Evolutionary conservation across 78 protist species (phyloP).

Genomic region (Chrysochromulina parva): DNA sequence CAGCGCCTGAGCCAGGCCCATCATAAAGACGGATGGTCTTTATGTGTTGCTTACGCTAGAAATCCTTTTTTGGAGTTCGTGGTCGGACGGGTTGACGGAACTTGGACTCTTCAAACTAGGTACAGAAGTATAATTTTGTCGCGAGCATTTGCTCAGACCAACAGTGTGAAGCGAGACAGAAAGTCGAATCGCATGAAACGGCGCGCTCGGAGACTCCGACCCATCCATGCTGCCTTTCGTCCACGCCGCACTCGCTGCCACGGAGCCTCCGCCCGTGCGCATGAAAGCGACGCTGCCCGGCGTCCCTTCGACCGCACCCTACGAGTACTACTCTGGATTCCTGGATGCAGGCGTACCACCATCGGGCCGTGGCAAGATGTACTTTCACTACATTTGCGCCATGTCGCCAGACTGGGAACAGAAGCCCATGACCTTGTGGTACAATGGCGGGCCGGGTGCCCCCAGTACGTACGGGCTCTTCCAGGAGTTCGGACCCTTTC

Average conservation of each 20-base stretch:
- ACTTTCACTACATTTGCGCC: background rate
- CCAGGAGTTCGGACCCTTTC: background rate
- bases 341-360: background rate
- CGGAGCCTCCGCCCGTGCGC: background rate
- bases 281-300: background rate
- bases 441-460: constrained; percentile 15
- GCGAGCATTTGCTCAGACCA: too few relatives aligned
- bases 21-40: too few relatives aligned
- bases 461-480: background rate
- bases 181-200: too few relatives aligned
- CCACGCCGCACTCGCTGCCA: background rate
- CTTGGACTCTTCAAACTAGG: too few relatives aligned
- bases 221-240: too few relatives aligned
- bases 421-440: background rate
- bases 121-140: too few relatives aligned
- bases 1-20: too few relatives aligned
- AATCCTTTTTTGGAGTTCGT: too few relatives aligned
- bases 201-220: too few relatives aligned
- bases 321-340: background rate
- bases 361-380: background rate
- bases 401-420: background rate
- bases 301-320: background rate
- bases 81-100: too few relatives aligned
- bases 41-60: too few relatives aligned
- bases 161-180: too few relatives aligned